Conservation (phyloP, 1,139 yeast genomes). For the Chernovozyma aurita region DNA sequence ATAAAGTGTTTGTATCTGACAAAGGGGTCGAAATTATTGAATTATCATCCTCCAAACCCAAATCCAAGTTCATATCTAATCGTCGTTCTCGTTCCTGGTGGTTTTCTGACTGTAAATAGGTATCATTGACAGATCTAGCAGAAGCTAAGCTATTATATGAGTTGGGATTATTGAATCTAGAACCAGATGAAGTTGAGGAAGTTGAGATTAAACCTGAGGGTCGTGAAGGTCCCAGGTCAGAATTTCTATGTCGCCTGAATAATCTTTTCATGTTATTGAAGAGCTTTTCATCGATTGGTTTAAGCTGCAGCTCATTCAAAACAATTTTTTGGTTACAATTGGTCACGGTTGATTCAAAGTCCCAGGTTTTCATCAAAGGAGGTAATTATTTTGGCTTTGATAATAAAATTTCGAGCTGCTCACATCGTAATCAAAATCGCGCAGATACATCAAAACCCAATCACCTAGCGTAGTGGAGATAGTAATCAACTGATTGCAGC, state of each 20-base stretch:
- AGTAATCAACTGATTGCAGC: too few species aligned
- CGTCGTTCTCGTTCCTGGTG: conserved; percentile 1
- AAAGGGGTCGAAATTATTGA: conserved; percentile 8
- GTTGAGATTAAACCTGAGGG: background rate
- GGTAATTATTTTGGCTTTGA: too few species aligned
- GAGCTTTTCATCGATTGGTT: too few species aligned
- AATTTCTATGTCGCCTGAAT: conserved; percentile 1
- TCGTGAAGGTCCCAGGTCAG: background rate
- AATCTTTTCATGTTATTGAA: background rate
- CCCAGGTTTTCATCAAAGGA: too few species aligned
- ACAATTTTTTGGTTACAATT: too few species aligned
- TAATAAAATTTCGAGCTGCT: too few species aligned
- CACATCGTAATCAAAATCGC: too few species aligned
- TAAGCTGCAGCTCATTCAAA: too few species aligned
- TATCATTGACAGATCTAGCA: background rate
- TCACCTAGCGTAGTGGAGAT: too few species aligned
- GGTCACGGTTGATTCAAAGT: too few species aligned
- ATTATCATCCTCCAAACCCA: background rate
- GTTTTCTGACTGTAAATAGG: background rate
- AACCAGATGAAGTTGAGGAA: background rate
- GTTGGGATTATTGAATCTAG: background rate
- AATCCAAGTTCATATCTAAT: too few species aligned
- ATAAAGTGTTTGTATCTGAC: conserved; percentile 20
- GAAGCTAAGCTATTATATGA: background rate
- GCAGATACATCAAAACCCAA: too few species aligned